Evolutionary conservation across 1,284 basidiomycete species (phyloP).

Genomic region (Fomitopsis pinicola): DNA sequence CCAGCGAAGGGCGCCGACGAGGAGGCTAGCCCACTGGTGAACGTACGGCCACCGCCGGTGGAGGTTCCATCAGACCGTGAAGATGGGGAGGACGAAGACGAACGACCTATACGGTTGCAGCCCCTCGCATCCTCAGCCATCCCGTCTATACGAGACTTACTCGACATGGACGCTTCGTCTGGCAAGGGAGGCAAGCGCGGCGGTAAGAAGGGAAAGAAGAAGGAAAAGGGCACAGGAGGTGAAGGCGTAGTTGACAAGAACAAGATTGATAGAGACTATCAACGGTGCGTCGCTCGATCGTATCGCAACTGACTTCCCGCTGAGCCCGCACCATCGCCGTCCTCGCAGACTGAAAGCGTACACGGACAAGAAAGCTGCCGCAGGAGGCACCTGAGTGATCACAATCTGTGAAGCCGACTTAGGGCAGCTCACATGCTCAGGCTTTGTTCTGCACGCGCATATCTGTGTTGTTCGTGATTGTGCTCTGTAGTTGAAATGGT

Average conservation of each 20-base stretch:
- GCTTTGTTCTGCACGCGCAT: too few species aligned
- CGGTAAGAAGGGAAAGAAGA: slow-evolving; percentile 70
- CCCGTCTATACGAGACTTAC: slow-evolving; percentile 76
- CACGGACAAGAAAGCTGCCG: slow-evolving; percentile 40
- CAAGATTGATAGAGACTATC: slow-evolving; percentile 45
- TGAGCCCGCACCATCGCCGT: neutral
- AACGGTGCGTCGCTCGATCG: slow-evolving; percentile 30
- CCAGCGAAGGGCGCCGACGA: neutral
- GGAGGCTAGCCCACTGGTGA: neutral
- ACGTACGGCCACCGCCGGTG: neutral
- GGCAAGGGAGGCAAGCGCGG: slow-evolving; percentile 60
- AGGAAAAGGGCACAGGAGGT: slow-evolving; percentile 18
- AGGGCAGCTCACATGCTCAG: neutral
- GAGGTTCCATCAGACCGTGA: slow-evolving; percentile 5
- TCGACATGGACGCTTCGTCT: slow-evolving; percentile 69
- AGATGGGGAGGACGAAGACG: slow-evolving; percentile 34
- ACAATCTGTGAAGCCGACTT: neutral
- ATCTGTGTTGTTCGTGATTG: too few species aligned
- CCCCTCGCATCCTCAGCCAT: slow-evolving; percentile 72
- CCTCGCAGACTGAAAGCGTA: slow-evolving; percentile 46
- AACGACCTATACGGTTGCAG: slow-evolving; percentile 48
- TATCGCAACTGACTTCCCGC: neutral
- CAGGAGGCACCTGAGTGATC: neutral
- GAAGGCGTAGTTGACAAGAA: slow-evolving; percentile 33
- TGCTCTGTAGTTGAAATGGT: too few species aligned